These are phyloP conservation scores for Mucor ambiguus DNA, from an alignment of 371 early-diverging fungal species.

Conservation along the genomic window DNA sequence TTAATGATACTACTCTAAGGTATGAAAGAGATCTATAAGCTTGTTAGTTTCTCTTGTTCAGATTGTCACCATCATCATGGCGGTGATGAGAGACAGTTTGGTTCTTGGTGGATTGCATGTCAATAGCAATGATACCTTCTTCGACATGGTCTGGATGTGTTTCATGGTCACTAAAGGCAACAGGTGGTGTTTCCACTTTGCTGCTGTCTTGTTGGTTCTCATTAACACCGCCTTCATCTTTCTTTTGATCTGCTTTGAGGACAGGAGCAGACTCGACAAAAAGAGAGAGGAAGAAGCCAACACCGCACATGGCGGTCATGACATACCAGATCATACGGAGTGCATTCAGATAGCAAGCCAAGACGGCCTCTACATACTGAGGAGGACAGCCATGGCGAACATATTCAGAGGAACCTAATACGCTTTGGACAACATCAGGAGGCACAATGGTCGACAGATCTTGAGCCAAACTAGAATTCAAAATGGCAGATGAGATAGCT, in stretches of 20 bases:
- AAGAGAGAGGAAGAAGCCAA: slow-evolving; percentile 25
- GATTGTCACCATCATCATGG: not conserved
- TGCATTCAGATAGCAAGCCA: slow-evolving; percentile 30
- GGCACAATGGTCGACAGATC: slow-evolving; percentile 33
- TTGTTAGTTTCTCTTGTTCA: not conserved
- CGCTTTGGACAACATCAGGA: slow-evolving; percentile 16
- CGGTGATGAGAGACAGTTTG: not conserved
- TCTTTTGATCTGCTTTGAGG: slow-evolving; percentile 3
- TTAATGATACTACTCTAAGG: not conserved
- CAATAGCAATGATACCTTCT: slow-evolving; percentile 1
- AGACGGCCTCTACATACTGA: slow-evolving; percentile 24
- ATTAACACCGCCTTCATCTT: not conserved
- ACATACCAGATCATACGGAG: slow-evolving; percentile 44
- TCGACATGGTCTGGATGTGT: not conserved
- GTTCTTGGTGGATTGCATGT: not conserved
- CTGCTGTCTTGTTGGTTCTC: not conserved
- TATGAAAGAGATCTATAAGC: not conserved
- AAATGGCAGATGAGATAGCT: slow-evolving; percentile 41
- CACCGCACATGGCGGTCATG: slow-evolving; percentile 35
- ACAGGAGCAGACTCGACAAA: slow-evolving; percentile 17
- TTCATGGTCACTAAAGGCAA: not conserved
- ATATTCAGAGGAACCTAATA: slow-evolving; percentile 37
- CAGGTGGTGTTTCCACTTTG: not conserved
- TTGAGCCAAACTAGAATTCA: slow-evolving; percentile 36
- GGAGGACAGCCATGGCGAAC: slow-evolving; percentile 42